Evolutionary conservation across 2,329 filamentous ascomycete genomes (phyloP).

Genomic region (Penicillium sclerotiorum): DNA sequence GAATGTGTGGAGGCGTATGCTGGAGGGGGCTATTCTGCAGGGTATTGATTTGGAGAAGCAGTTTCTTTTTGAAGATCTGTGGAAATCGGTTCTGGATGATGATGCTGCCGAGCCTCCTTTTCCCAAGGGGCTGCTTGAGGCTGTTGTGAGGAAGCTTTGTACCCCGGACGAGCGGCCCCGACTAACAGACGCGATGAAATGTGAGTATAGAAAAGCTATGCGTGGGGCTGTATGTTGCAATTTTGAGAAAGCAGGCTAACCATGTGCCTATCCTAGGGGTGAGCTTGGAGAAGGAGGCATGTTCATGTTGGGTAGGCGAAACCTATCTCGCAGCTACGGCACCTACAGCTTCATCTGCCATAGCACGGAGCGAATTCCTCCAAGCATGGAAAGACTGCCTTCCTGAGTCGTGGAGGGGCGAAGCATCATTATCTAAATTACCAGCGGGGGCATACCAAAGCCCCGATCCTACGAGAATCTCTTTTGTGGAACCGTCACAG

Average conservation of each 20-base stretch:
- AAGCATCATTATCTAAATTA: constrained; percentile 37
- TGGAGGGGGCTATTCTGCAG: constrained; percentile 43
- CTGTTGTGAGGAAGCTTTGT: constrained; percentile 40
- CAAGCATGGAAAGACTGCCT: constrained; percentile 46
- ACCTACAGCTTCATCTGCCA: constrained; percentile 31
- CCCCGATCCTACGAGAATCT: constrained; percentile 41
- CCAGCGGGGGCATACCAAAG: constrained; percentile 37
- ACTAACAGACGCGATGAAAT: constrained; percentile 36
- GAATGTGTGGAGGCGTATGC: constrained; percentile 51
- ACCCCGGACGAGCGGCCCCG: constrained; percentile 26
- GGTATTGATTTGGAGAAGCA: constrained; percentile 45
- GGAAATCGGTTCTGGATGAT: constrained; percentile 43
- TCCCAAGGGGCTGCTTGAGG: constrained; percentile 40
- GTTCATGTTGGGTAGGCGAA: constrained; percentile 43
- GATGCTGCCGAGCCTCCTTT: constrained; percentile 30
- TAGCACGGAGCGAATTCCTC: constrained; percentile 38
- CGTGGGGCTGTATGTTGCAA: too few species aligned
- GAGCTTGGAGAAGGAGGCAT: constrained; percentile 39
- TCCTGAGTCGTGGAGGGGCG: constrained; percentile 46
- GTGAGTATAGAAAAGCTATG: constrained; percentile 32
- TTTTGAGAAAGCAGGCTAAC: background rate
- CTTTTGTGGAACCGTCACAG: constrained; percentile 36
- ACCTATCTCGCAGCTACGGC: constrained; percentile 43
- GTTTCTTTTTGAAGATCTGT: constrained; percentile 45
- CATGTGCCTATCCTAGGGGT: constrained; percentile 34